Evolutionary conservation across 371 early-diverging fungal species (phyloP).

Genomic region (Choanephora cucurbitarum): DNA sequence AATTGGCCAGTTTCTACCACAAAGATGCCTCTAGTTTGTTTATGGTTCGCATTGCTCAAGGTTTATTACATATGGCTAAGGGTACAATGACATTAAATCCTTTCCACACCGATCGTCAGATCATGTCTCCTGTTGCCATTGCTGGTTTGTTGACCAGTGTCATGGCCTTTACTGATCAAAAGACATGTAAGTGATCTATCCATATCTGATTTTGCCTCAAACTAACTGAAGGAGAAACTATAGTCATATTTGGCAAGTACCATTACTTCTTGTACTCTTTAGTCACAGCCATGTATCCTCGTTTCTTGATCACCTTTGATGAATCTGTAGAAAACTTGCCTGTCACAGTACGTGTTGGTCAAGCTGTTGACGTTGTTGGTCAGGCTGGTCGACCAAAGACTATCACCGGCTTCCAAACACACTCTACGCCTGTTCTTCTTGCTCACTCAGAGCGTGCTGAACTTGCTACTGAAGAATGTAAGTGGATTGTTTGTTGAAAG

Average conservation of each 20-base stretch:
- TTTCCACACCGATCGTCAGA: constrained; percentile 86
- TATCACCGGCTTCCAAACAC: constrained; percentile 98
- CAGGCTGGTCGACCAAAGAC: constrained; percentile 99
- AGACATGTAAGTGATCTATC: constrained; percentile 61
- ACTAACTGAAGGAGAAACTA: too few relatives aligned
- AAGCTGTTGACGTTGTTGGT: constrained; percentile 98
- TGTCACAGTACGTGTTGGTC: constrained; percentile 96
- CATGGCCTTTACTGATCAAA: constrained; percentile 89
- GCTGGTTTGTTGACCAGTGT: constrained; percentile 86
- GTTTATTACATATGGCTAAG: constrained; percentile 97
- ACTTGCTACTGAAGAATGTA: constrained; percentile 95
- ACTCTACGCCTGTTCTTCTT: constrained; percentile 96
- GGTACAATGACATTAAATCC: constrained; percentile 97
- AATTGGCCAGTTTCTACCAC: constrained; percentile 95
- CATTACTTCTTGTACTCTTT: constrained; percentile 96
- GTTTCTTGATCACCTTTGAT: constrained; percentile 95
- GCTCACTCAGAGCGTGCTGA: constrained; percentile 98
- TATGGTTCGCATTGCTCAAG: constrained; percentile 97
- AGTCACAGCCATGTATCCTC: constrained; percentile 93
- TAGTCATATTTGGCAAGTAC: constrained; percentile 82
- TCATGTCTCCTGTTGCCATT: constrained; percentile 91
- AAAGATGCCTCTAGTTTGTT: constrained; percentile 94
- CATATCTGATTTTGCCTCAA: background rate
- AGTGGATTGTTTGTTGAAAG: constrained; percentile 10
- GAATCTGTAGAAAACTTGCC: constrained; percentile 78